Evolutionary conservation across 2,329 filamentous ascomycete genomes (phyloP), one percentile per base, ranked within the genome.

Genomic region (Botrytis sinoallii): DNA sequence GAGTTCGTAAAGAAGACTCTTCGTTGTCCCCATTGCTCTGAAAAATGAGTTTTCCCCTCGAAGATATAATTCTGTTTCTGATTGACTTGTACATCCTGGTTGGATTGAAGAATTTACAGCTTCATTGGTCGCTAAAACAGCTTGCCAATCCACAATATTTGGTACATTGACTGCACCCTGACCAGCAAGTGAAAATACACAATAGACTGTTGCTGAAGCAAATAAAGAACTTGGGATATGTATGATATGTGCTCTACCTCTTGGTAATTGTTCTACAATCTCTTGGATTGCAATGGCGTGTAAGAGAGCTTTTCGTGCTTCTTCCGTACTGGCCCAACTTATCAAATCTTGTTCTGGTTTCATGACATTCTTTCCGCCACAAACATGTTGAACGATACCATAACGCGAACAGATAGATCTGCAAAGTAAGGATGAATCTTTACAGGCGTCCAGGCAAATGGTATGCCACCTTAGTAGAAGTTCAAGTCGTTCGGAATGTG

Each of bases 41-140:
- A 77, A 74, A 16, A 4, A 18, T 4, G 78, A 75, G 1, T 78
- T 73, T 2, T 80, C 81, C 32, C 80, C 80, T 55, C 81, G 78
- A 7, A 84, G 79, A 70, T 84, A 85, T 3, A 80, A 76, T 38
- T 79, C 78, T 16, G 83, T 85, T 69, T 84, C 83, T 1, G 82
- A 83, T 1, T 79, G 78, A 38, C 76, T 91, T 70, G 93, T 83
- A 68, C 92, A 85, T 75, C 92, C 89, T 80, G 92, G 89, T 44
- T 67, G 70, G 83, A 90, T 90, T 76, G 86, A 86, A 38, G 90
- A 75, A 18, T 74, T 32, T 8, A 40, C 40, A 5, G 74, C 67
- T 1, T 79, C 75, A 40, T 77, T 77, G 0, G 79, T 79, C 4
- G 83, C 78, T 16, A 84, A 74, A 0, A 81, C 83, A 35, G 83